Evolutionary conservation across 768 basidiomycete species (phyloP).

Genomic region (Kwoniella mangroviensis): DNA sequence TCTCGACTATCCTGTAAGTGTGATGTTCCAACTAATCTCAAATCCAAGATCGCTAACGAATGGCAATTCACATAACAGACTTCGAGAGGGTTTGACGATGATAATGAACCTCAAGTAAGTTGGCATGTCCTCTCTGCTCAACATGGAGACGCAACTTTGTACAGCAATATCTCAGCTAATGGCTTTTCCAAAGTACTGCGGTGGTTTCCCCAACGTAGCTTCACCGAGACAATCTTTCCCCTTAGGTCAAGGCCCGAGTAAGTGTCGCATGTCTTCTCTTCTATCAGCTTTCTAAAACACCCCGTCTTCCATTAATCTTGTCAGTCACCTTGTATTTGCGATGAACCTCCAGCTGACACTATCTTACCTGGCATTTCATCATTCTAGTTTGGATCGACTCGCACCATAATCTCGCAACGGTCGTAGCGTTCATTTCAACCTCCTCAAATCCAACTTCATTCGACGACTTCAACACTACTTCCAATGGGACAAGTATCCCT

Average conservation of each 20-base stretch:
- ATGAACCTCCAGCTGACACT: neutral
- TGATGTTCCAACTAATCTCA: too few relatives aligned
- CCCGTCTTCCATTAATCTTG: neutral
- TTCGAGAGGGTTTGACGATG: slow-evolving; percentile 74
- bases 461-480: slow-evolving; percentile 65
- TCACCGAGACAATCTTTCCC: slow-evolving; percentile 72
- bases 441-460: slow-evolving; percentile 67
- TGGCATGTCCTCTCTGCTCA: slow-evolving; percentile 40
- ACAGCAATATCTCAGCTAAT: too few relatives aligned
- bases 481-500: slow-evolving; percentile 43
- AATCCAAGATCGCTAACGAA: too few relatives aligned
- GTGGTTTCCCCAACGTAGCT: slow-evolving; percentile 67
- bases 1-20: slow-evolving; percentile 68
- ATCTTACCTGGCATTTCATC: neutral
- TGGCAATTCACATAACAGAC: slow-evolving; percentile 27
- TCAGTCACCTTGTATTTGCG: too few relatives aligned
- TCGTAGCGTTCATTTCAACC: slow-evolving; percentile 62
- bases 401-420: slow-evolving; percentile 57
- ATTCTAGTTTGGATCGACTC: slow-evolving; percentile 23
- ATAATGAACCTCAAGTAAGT: slow-evolving; percentile 37
- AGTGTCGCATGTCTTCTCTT: slow-evolving; percentile 55
- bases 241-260: slow-evolving; percentile 66
- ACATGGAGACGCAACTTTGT: neutral
- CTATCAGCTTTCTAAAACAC: neutral
- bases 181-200: slow-evolving; percentile 64